Conservation (phyloP, 2,329 filamentous ascomycete genomes). For the Pestalotiopsis sp. region DNA sequence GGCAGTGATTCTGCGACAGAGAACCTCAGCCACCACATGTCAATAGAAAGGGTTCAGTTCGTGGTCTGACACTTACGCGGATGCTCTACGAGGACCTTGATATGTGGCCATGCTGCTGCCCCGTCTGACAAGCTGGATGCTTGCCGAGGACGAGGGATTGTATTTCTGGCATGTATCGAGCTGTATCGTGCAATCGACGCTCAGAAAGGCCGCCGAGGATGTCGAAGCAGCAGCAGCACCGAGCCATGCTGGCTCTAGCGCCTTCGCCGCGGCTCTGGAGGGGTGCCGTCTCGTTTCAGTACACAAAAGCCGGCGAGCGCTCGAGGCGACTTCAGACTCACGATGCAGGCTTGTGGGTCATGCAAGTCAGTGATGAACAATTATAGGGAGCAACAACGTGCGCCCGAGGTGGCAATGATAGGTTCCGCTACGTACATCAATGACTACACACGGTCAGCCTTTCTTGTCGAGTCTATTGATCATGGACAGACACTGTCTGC, state of each 20-base stretch:
- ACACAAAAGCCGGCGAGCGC: too few relatives aligned
- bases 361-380: neutral
- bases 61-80: constrained; percentile 20
- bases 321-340: neutral
- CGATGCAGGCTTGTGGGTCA: neutral
- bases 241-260: constrained; percentile 24
- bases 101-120: constrained; percentile 20
- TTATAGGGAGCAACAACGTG: neutral
- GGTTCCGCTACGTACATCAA: neutral
- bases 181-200: constrained; percentile 22
- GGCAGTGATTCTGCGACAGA: constrained; percentile 19
- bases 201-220: constrained; percentile 16
- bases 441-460: constrained; percentile 1
- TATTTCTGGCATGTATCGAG: constrained; percentile 16
- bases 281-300: too few relatives aligned
- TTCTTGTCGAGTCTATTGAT: neutral
- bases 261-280: constrained; percentile 9
- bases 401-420: neutral
- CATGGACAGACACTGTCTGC: neutral
- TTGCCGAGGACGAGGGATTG: constrained; percentile 15
- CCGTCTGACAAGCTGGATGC: constrained; percentile 19
- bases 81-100: constrained; percentile 23
- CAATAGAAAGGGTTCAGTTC: neutral
- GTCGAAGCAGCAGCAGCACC: constrained; percentile 15
- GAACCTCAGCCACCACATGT: constrained; percentile 4